A percentile compares a stretch with the other conserved stretches of the same genome.
These are phyloP conservation scores for Zymoseptoria passerinii DNA, from an alignment of 2,329 filamentous ascomycete genomes.

Conservation along the genomic window DNA sequence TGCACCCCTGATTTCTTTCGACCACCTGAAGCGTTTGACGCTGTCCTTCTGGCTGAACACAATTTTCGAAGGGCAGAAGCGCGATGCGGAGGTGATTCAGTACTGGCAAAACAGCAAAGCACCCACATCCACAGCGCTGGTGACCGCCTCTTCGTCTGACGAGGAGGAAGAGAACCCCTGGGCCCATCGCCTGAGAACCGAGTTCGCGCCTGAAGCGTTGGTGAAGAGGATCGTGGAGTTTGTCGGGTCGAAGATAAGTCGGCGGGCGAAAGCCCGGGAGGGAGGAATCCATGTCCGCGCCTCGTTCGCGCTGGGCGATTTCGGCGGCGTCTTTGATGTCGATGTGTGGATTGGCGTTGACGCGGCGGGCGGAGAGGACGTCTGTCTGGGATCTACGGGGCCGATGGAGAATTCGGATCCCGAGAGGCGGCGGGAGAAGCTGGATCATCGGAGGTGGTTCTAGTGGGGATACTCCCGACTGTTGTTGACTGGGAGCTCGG, in stretches of 20 bases:
- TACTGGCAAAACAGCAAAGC: constrained; percentile 38
- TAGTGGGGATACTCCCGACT: constrained; percentile 12
- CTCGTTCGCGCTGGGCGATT: constrained; percentile 37
- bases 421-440: constrained; percentile 35
- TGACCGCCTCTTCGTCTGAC: constrained; percentile 16
- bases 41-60: constrained; percentile 38
- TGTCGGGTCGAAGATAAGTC: constrained; percentile 34
- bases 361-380: constrained; percentile 23
- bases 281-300: constrained; percentile 38
- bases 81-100: constrained; percentile 33
- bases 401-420: constrained; percentile 39
- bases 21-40: constrained; percentile 35
- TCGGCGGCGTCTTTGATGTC: constrained; percentile 39
- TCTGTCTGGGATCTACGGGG: constrained; percentile 35
- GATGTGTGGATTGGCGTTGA: constrained; percentile 35
- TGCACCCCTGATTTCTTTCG: constrained; percentile 34
- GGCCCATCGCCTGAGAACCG: constrained; percentile 34
- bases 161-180: constrained; percentile 31
- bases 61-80: constrained; percentile 26
- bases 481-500: too few relatives aligned
- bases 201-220: constrained; percentile 34
- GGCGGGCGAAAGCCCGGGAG: constrained; percentile 32
- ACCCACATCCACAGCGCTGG: constrained; percentile 32
- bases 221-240: constrained; percentile 35
- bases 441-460: constrained; percentile 39